Base-by-base conservation (phyloP, 2,329 filamentous ascomycete genomes). In the Aspergillus sp. region DNA sequence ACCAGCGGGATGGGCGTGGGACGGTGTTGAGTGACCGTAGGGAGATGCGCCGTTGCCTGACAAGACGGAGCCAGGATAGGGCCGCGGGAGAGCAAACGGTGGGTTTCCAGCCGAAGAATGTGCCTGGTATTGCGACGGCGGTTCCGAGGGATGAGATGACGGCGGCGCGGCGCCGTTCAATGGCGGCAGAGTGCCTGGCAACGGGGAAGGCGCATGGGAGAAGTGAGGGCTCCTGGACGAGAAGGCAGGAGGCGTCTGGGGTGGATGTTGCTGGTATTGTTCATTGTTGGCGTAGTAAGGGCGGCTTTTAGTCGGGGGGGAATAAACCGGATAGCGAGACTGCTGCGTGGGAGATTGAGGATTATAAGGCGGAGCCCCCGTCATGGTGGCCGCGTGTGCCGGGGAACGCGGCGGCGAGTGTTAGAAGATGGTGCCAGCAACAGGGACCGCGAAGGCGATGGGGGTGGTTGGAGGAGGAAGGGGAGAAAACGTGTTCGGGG, bases 331-430 rank as follows among this genome's bases (percentile, higher is more conserved):
- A 66, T 73, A 78, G 57, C 73, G 74, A 59, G 74, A 70, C 67
- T 78, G 77, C 66, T 79, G 77, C 60, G 77, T 76, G 59, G 78
- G 78, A 66, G 78, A 81, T 67, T 78, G 78, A 61, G 75, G 71
- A 67, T 76, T 75, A 66, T 77, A 80, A 61, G 78, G 77, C 64
- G 78, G 77, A 73, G 72, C 75, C 65, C 77, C 77, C 63, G 77
- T 73, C 77, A 79, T 79, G 69, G 66, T 75, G 73, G 68, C 69
- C 69, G 70, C 68, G 68, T 70, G 66, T 68, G 65, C 63, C 62
- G 53, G 68, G 64, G 61, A 63, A 64, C 66, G 71, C 70, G 67
- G 68, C 69, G 68, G 66, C 62, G 63, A 64, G 62, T 48, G 38
- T 52, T 66, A 48, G 25, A 62, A 39, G 53, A 57, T 42, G 39